These are phyloP conservation scores for Rhodotorula sp. DNA, from an alignment of 1,284 basidiomycete species.

Conservation along the genomic window DNA sequence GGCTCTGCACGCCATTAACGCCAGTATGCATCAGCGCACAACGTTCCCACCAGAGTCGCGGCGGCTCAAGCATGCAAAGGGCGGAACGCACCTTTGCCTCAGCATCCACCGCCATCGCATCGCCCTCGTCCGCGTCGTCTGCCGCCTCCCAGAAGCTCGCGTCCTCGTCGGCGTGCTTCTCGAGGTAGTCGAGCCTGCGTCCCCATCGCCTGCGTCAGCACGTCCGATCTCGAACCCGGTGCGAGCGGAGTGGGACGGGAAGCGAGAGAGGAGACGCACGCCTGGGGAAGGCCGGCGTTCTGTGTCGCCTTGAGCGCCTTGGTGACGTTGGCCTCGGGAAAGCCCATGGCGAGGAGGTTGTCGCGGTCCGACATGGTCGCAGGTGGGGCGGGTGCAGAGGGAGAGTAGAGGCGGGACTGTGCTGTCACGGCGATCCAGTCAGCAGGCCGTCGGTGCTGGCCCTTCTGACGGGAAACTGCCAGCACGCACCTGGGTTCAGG, in stretches of 20 bases:
- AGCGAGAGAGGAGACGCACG: slow-evolving; percentile 4
- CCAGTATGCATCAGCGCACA: neutral
- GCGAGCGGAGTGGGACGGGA: neutral
- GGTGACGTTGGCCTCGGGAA: slow-evolving; percentile 12
- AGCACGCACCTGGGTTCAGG: no score
- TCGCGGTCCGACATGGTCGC: slow-evolving; percentile 22
- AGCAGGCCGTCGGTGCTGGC: no score
- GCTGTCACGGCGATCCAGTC: no score
- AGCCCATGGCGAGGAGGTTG: slow-evolving; percentile 31
- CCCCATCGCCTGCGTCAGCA: neutral
- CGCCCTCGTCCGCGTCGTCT: slow-evolving; percentile 12
- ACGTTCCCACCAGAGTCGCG: neutral
- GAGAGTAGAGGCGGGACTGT: neutral
- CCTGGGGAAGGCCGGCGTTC: slow-evolving; percentile 25
- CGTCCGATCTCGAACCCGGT: neutral
- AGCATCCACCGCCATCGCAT: slow-evolving; percentile 3
- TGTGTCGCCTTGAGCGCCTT: slow-evolving; percentile 23
- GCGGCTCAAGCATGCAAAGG: neutral
- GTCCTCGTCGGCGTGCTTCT: slow-evolving; percentile 33
- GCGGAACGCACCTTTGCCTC: slow-evolving; percentile 31
- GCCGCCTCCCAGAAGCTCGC: slow-evolving; percentile 5
- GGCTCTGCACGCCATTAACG: slow-evolving; percentile 3
- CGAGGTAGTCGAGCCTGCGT: slow-evolving; percentile 32
- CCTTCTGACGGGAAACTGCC: no score
- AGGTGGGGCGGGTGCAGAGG: neutral